These are phyloP conservation scores for Puccinellia tenuiflora DNA, from an alignment of 176 grass and related monocot species.

Conservation along the genomic window DNA sequence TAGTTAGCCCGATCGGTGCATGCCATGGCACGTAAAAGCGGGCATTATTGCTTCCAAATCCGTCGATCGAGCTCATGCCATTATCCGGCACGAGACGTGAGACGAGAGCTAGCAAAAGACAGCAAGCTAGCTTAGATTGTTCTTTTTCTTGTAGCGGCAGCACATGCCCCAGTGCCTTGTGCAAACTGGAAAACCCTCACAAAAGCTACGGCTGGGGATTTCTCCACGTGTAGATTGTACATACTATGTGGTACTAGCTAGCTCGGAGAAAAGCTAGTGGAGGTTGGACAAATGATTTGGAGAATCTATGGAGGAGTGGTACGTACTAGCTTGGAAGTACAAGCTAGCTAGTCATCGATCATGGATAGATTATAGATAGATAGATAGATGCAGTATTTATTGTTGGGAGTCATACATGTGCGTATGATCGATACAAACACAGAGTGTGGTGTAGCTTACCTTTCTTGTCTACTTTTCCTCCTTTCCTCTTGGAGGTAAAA, in stretches of 20 bases:
- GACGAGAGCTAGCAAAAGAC: neutral
- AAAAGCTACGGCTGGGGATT: slow-evolving; percentile 29
- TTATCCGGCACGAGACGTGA: neutral
- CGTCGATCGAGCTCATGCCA: neutral
- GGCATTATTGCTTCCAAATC: slow-evolving; percentile 34
- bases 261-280: slow-evolving; percentile 5
- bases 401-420: neutral
- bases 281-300: neutral
- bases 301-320: slow-evolving; percentile 21
- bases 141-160: neutral
- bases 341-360: too few species aligned
- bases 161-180: slow-evolving; percentile 34
- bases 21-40: slow-evolving; percentile 2
- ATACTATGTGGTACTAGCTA: neutral
- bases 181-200: neutral
- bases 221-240: slow-evolving; percentile 4
- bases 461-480: neutral
- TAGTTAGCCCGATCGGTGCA: neutral
- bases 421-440: neutral
- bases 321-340: slow-evolving; percentile 5
- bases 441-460: neutral
- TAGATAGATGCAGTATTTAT: neutral
- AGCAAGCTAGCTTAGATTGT: neutral
- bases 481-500: slow-evolving; percentile 11
- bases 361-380: neutral